These are phyloP conservation scores for Podaxis sp. DNA, from an alignment of 768 basidiomycete species.

Conservation along the genomic window DNA sequence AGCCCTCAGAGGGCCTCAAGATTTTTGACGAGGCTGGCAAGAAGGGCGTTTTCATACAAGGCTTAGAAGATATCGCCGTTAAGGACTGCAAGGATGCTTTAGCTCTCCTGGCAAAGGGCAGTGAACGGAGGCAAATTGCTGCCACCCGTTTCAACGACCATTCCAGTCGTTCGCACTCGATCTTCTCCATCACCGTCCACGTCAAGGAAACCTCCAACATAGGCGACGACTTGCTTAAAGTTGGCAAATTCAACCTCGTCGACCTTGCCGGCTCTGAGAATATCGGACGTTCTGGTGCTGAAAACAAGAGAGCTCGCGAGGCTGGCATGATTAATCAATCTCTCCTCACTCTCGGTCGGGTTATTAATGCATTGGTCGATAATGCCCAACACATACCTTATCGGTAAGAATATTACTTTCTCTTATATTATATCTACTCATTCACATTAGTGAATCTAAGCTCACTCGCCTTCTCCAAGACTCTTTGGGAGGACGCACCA, in stretches of 20 bases:
- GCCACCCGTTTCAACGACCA: constrained; percentile 98
- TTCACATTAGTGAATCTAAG: constrained; percentile 76
- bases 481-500: constrained; percentile 95
- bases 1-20: constrained; percentile 58
- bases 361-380: constrained; percentile 95
- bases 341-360: constrained; percentile 91
- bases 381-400: constrained; percentile 91
- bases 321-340: constrained; percentile 99
- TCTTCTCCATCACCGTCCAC: constrained; percentile 95
- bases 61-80: constrained; percentile 86
- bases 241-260: constrained; percentile 95
- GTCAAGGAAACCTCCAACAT: constrained; percentile 74
- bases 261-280: constrained; percentile 98
- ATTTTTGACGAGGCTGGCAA: constrained; percentile 84
- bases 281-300: constrained; percentile 92
- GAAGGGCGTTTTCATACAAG: constrained; percentile 90
- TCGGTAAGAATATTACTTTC: constrained; percentile 43
- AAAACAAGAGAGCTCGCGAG: constrained; percentile 91
- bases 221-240: constrained; percentile 86
- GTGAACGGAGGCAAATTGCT: constrained; percentile 86
- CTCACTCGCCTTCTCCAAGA: constrained; percentile 97
- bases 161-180: constrained; percentile 95
- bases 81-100: constrained; percentile 81
- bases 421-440: constrained; percentile 1
- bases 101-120: constrained; percentile 82